A percentile compares a stretch with the other conserved stretches of the same genome.
Conservation (phyloP, 129 eudicot species). For the Chrysanthemum makinoi region DNA sequence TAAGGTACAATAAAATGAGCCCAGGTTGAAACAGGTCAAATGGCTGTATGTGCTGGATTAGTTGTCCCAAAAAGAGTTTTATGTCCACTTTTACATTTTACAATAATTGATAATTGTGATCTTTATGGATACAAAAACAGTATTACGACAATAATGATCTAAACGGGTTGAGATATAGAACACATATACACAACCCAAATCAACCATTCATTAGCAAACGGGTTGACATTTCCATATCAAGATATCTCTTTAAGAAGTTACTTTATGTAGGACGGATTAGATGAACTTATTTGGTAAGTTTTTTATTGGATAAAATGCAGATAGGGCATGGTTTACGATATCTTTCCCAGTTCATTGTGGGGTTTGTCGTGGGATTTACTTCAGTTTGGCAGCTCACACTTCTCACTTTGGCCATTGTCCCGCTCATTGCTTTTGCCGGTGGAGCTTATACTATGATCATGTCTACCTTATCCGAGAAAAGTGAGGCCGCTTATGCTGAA, state of each 20-base stretch:
- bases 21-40: not conserved
- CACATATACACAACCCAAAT: not conserved
- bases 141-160: too few species aligned
- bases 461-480: constrained; percentile 71
- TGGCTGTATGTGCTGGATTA: too few species aligned
- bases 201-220: not conserved
- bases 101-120: too few species aligned
- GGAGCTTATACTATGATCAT: constrained; percentile 68
- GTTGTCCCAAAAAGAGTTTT: not conserved
- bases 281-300: not conserved
- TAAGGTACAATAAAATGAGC: constrained; percentile 47
- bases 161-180: too few species aligned
- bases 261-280: not conserved
- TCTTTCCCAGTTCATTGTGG: constrained; percentile 67
- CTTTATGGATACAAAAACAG: too few species aligned
- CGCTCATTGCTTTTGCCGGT: constrained; percentile 77
- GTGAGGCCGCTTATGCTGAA: constrained; percentile 89
- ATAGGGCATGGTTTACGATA: constrained; percentile 68
- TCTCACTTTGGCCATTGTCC: constrained; percentile 72
- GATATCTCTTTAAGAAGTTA: too few species aligned
- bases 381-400: constrained; percentile 86
- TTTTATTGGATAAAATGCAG: constrained; percentile 39
- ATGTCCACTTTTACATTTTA: not conserved
- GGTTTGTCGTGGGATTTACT: constrained; percentile 65
- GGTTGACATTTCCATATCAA: not conserved